Percentiles rank a stretch among this genome's conserved stretches.
phyloP scores from a whole-genome alignment of 495 filamentous ascomycete genomes.

The Penicillium arizonense region DNA sequence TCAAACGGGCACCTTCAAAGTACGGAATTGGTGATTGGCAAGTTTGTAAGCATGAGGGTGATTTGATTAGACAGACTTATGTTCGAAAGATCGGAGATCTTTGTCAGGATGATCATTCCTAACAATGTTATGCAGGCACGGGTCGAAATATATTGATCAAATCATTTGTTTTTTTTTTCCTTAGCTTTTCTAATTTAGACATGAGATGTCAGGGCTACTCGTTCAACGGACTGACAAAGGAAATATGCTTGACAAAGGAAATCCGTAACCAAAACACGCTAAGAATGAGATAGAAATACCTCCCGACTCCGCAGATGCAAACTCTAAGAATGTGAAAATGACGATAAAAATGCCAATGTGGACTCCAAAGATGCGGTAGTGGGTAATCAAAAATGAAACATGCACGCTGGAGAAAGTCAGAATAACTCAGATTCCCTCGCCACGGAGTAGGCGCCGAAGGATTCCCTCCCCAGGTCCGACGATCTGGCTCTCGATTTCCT shows the following conservation, averaged over 20 bases:
- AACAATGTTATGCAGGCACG: too few relatives aligned
- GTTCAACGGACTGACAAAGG: background rate
- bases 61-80: constrained; percentile 58
- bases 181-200: background rate
- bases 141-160: background rate
- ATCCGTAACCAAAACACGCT: background rate
- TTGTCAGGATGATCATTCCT: constrained; percentile 2
- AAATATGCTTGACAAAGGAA: constrained; percentile 29
- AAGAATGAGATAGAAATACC: constrained; percentile 12
- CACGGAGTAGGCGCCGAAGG: constrained; percentile 42
- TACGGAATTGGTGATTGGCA: constrained; percentile 67
- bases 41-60: constrained; percentile 53
- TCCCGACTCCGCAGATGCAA: constrained; percentile 10
- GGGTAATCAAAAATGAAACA: background rate
- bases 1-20: constrained; percentile 53
- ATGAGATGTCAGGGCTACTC: background rate
- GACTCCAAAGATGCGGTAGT: constrained; percentile 14
- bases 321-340: constrained; percentile 18
- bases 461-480: constrained; percentile 63
- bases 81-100: constrained; percentile 22
- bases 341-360: constrained; percentile 9
- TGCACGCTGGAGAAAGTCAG: background rate
- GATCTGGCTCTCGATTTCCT: constrained; percentile 69
- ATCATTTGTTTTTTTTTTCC: background rate
- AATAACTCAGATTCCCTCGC: constrained; percentile 34